A percentile compares a stretch with the other conserved stretches of the same genome.
These are phyloP conservation scores for Hemileccinum impolitum DNA, from an alignment of 768 basidiomycete species.

Conservation along the genomic window DNA sequence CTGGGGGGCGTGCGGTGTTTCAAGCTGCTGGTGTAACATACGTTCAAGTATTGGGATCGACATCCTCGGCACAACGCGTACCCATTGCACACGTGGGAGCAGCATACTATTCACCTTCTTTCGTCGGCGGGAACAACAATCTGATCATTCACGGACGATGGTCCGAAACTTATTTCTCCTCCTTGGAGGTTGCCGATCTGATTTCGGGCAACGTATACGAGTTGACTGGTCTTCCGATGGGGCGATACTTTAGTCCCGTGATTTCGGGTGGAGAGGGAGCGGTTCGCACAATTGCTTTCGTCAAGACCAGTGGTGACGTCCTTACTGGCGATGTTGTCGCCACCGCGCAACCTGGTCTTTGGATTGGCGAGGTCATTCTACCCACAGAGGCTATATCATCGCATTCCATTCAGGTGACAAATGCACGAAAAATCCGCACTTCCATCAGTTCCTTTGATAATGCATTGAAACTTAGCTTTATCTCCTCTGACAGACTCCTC, in stretches of 20 bases:
- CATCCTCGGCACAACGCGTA: constrained; percentile 34
- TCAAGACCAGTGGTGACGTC: constrained; percentile 57
- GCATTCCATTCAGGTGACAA: constrained; percentile 38
- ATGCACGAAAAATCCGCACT: constrained; percentile 49
- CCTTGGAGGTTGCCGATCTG: constrained; percentile 63
- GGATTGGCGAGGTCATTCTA: constrained; percentile 56
- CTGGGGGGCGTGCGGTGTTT: constrained; percentile 54
- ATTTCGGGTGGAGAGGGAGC: constrained; percentile 43
- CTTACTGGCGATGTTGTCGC: constrained; percentile 65
- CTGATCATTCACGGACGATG: constrained; percentile 64
- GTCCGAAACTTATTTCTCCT: constrained; percentile 61
- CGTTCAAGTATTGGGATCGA: constrained; percentile 21
- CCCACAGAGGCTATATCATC: constrained; percentile 31
- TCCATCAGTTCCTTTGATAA: constrained; percentile 43
- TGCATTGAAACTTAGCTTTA: constrained; percentile 51
- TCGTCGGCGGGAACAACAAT: constrained; percentile 38
- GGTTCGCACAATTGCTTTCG: constrained; percentile 53
- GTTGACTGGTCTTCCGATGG: constrained; percentile 55
- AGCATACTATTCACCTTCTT: constrained; percentile 67
- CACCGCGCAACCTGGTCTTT: constrained; percentile 60
- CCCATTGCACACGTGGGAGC: constrained; percentile 47
- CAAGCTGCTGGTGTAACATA: constrained; percentile 56
- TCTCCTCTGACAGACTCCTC: constrained; percentile 54
- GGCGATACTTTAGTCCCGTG: constrained; percentile 61
- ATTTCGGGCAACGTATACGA: constrained; percentile 42